Evolutionary conservation across 225 moss, liverwort and hornwort species (phyloP), one percentile per base, ranked within the genome.

Genomic region (Polytrichum formosum): DNA sequence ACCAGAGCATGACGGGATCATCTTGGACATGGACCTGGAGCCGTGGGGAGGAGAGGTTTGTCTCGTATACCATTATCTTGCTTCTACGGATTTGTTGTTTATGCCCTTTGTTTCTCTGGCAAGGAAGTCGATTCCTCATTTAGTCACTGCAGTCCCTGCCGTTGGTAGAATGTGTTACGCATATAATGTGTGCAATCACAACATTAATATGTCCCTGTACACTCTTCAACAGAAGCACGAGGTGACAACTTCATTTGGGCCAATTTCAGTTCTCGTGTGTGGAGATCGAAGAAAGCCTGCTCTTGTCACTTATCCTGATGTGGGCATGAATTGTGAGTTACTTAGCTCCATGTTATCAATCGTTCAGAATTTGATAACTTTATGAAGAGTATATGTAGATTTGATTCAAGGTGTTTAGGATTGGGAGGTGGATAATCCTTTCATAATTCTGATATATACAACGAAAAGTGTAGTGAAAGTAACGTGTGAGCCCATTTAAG

Each of bases 251-350:
- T 73, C 81, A 27, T 79, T 84, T 61, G 92, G 93, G 56, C 86
- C 83, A 18, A 81, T 93, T 70, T 93, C 90, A 60, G 90, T 97
- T 33, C 92, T 93, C 55, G 82, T 92, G 28, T 83, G 85, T 70
- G 92, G 90, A 68, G 90, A 97, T 58, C 89, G 77, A 76, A 70
- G 74, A 67, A 92, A 93, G 78, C 92, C 96, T 73, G 90, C 92
- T 30, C 89, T 97, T 35, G 75, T 97, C 71, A 92, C 93, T 6
- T 96, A 97, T 72, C 92, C 92, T 28, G 92, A 93, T 37, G 89
- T 92, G 65, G 96, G 91, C 63, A 78, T 93, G 1, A 93, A 92
- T 66, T 92, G 92, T 93, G 62, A 89, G 93, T 72, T 53, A 23
- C 67, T 58, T 22, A 20, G 30, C 46, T 13, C 46, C 46, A 46